Conservation (phyloP, 108 stramenopile genomes). For the Nitzschia putrida region DNA sequence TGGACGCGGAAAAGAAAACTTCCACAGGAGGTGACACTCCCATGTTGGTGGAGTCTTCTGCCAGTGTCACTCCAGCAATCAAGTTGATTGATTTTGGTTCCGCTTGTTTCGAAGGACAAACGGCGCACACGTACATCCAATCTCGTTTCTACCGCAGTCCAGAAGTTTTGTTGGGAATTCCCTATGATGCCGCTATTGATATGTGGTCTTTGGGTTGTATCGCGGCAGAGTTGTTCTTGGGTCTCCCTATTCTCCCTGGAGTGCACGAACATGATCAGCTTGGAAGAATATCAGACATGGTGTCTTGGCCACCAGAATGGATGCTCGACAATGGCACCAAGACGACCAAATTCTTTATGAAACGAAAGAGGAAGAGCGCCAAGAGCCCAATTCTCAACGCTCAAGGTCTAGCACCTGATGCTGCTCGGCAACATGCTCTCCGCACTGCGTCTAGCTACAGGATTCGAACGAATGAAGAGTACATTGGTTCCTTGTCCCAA, state of each 20-base stretch:
- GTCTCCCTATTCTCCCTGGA: slow-evolving; percentile 95
- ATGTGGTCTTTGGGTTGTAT: slow-evolving; percentile 98
- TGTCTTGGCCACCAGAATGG: slow-evolving; percentile 85
- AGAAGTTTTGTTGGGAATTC: slow-evolving; percentile 90
- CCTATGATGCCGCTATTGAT: slow-evolving; percentile 95
- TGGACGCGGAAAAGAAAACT: not conserved
- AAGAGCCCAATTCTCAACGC: not conserved
- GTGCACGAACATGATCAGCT: slow-evolving; percentile 95
- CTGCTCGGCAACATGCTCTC: slow-evolving; percentile 6
- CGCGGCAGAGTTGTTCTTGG: slow-evolving; percentile 93
- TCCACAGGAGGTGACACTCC: not conserved
- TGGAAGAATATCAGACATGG: slow-evolving; percentile 92
- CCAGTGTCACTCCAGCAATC: slow-evolving; percentile 42
- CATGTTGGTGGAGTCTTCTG: not conserved
- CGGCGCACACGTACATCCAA: slow-evolving; percentile 95
- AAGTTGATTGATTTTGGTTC: slow-evolving; percentile 98
- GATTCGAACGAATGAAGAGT: slow-evolving; percentile 72
- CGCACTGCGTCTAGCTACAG: slow-evolving; percentile 46
- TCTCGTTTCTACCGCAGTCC: slow-evolving; percentile 98
- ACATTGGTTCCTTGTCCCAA: slow-evolving; percentile 62
- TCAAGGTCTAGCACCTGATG: slow-evolving; percentile 1
- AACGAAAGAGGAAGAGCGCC: slow-evolving; percentile 10
- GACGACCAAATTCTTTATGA: slow-evolving; percentile 64
- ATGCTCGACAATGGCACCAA: slow-evolving; percentile 86
- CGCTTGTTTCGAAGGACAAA: slow-evolving; percentile 88